Conservation (phyloP, 768 basidiomycete species). For the Rhodotorula toruloides region DNA sequence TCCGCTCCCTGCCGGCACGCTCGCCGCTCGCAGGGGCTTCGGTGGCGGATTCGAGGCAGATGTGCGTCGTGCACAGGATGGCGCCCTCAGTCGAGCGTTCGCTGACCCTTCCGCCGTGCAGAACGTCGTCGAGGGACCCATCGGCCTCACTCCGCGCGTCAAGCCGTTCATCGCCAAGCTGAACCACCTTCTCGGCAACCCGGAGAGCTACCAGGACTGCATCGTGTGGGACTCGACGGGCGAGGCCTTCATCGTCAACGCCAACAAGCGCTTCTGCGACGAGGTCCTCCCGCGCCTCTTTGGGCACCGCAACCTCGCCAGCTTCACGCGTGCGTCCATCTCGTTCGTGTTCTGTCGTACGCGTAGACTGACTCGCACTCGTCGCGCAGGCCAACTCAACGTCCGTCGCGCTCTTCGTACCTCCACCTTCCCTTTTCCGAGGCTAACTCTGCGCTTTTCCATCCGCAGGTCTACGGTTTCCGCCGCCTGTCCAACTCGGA, state of each 20-base stretch:
- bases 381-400: constrained; percentile 10
- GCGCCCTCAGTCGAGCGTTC: no score
- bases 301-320: background rate
- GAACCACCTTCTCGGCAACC: background rate
- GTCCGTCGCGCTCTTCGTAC: background rate
- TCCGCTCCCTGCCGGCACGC: background rate
- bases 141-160: background rate
- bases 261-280: background rate
- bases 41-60: background rate
- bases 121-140: background rate
- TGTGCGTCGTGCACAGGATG: background rate
- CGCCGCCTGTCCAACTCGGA: constrained; percentile 10
- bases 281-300: background rate
- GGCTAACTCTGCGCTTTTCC: background rate
- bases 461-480: constrained; percentile 25
- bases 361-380: background rate
- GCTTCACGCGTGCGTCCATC: constrained; percentile 4
- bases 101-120: background rate
- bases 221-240: constrained; percentile 3
- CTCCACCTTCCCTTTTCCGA: no score
- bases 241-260: constrained; percentile 9
- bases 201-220: background rate
- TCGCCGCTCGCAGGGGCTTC: background rate
- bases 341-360: background rate
- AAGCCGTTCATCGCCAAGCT: constrained; percentile 21